Conservation (phyloP, 306 rosid species). For the Cicer chorassanicum region DNA sequence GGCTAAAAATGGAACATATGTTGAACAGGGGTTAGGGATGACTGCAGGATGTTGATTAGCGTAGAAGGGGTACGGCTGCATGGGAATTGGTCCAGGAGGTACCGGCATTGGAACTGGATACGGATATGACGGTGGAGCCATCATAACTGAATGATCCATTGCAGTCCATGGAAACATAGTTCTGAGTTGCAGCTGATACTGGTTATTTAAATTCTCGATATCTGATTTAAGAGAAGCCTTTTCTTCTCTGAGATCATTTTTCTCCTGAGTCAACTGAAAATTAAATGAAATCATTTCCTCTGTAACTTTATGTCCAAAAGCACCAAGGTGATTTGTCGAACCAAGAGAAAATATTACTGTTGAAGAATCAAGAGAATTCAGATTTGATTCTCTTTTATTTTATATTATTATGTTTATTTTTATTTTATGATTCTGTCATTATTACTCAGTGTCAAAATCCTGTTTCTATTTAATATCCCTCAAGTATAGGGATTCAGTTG, state of each 20-base stretch:
- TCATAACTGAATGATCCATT: conserved; percentile 78
- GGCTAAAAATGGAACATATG: conserved; percentile 70
- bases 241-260: conserved; percentile 96
- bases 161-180: conserved; percentile 83
- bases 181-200: conserved; percentile 85
- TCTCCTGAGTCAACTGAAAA: conserved; percentile 82
- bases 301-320: conserved; percentile 25
- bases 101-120: conserved; percentile 78
- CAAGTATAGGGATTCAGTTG: too few species aligned
- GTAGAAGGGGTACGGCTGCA: conserved; percentile 78
- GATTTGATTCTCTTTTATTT: too few species aligned
- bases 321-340: conserved; percentile 19
- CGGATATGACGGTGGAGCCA: conserved; percentile 80
- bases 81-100: conserved; percentile 74
- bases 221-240: conserved; percentile 84
- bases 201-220: conserved; percentile 73
- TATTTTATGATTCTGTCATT: too few species aligned
- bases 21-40: conserved; percentile 75
- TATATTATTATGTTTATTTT: too few species aligned
- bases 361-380: too few species aligned
- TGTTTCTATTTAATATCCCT: too few species aligned
- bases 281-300: conserved; percentile 32
- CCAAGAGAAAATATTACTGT: conserved; percentile 33
- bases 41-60: conserved; percentile 71
- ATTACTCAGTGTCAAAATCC: too few species aligned